Base-by-base conservation (phyloP, 495 filamentous ascomycete species). In the Penicillium desertorum region DNA sequence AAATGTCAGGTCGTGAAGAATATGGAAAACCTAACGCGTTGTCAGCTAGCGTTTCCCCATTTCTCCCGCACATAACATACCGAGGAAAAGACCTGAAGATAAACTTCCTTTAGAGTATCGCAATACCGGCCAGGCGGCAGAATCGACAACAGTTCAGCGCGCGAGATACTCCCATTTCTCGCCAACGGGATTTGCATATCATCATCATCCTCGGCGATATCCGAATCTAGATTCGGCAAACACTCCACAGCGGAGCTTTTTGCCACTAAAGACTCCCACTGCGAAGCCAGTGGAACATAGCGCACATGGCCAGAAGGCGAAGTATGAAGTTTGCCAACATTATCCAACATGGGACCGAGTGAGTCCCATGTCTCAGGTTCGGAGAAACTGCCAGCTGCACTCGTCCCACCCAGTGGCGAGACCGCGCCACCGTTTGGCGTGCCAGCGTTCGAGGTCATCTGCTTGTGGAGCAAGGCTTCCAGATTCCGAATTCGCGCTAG, bases 1-100 rank as follows among this genome's bases (percentile, higher is more conserved):
- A 32, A 80, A 80, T 1, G 76, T 78, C 50, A 77, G 63, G 51
- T 79, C 78, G 50, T 79, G 78, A 8, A 81, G 68, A 56, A 79
- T 78, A 58, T 76, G 73, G 30, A 74, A 74, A 19, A 76, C 59
- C 70, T 71, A n/a, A 27, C 23, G 44, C 30, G 16, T 16, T 1
- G 17, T 60, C 44, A 54, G 53, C 54, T 14, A 48, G 25, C 42
- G 2, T 3, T 2, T 16, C 30, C 27, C 22, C 42, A 5, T 19
- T 25, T 11, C 4, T 10, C 5, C 14, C 22, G 22, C 8, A 32
- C 16, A 19, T 47, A 12, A 61, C 71, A 43, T 66, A 76, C 71
- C 34, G 74, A 67, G 20, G 74, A 76, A 49, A 76, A 75, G 23
- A 75, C 72, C 12, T 66, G 67, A 34, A 76, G 71, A 42, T 76